Evolutionary conservation across 2,329 filamentous ascomycete genomes (phyloP).

Genomic region (Tolypocladium tropicale): DNA sequence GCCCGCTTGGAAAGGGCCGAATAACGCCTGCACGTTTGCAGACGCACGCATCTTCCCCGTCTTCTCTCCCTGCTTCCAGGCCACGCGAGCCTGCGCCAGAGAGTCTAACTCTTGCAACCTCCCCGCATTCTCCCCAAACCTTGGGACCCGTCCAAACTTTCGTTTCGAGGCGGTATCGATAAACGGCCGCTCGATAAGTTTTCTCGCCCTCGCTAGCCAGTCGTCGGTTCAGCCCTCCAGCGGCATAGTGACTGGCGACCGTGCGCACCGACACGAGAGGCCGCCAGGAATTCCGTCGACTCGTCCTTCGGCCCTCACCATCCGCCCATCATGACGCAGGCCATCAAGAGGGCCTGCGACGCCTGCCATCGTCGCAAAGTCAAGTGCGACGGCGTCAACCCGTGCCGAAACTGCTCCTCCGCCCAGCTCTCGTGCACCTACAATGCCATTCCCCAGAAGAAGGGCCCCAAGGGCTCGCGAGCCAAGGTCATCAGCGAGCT

Average conservation of each 20-base stretch:
- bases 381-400: constrained; percentile 61
- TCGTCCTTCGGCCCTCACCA: not conserved
- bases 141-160: not conserved
- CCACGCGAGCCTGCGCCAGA: constrained; percentile 5
- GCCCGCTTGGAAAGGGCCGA: constrained; percentile 25
- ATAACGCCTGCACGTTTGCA: constrained; percentile 22
- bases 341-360: constrained; percentile 56
- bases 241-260: not conserved
- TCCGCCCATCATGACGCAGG: constrained; percentile 32
- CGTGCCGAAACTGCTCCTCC: constrained; percentile 60
- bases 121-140: constrained; percentile 18
- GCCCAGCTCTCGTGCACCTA: constrained; percentile 62
- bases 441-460: constrained; percentile 66
- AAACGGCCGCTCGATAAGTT: not conserved
- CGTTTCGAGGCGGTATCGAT: constrained; percentile 3
- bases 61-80: constrained; percentile 7
- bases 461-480: constrained; percentile 63
- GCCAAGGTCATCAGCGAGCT: constrained; percentile 69
- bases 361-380: constrained; percentile 67
- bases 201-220: not conserved
- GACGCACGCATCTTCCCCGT: constrained; percentile 10
- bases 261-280: not conserved
- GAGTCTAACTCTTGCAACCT: not conserved
- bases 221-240: not conserved
- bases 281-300: not conserved